A percentile compares a stretch with the other conserved stretches of the same genome.
Conservation (phyloP, 345 rosid species). For the Camelina hispida region DNA sequence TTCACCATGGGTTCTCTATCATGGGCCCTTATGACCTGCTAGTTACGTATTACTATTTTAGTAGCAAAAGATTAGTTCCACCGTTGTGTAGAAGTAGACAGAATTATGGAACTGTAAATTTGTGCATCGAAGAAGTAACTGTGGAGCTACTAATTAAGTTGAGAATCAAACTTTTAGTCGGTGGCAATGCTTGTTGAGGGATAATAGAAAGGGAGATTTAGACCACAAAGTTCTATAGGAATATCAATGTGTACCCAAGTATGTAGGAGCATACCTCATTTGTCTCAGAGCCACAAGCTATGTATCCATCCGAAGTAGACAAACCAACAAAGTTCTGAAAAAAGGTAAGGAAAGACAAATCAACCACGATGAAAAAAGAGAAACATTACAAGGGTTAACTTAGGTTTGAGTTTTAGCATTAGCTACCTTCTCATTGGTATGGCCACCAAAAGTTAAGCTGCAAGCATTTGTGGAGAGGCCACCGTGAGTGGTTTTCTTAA, state of each 20-base stretch:
- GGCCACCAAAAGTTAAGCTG: constrained; percentile 81
- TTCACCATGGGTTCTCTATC: background rate
- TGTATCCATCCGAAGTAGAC: constrained; percentile 79
- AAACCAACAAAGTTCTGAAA: constrained; percentile 96
- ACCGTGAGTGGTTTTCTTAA: constrained; percentile 66
- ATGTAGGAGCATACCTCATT: constrained; percentile 73
- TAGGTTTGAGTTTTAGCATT: constrained; percentile 14
- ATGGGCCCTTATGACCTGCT: background rate
- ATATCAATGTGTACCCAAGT: constrained; percentile 17
- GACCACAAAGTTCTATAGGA: background rate
- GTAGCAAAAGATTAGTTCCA: background rate
- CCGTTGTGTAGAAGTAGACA: background rate
- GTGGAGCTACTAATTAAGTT: constrained; percentile 1
- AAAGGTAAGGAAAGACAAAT: constrained; percentile 37
- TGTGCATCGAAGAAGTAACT: background rate
- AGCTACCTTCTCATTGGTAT: constrained; percentile 89
- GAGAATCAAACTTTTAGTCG: constrained; percentile 6
- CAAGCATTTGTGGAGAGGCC: constrained; percentile 76
- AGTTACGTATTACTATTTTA: background rate
- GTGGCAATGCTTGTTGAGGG: constrained; percentile 5
- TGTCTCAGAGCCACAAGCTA: constrained; percentile 97
- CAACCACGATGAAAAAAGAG: constrained; percentile 27
- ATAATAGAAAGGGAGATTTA: background rate
- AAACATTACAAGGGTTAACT: background rate
- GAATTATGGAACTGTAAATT: background rate